These are phyloP conservation scores for maize (Zea mays) DNA, from an alignment of 176 grass and related monocot species.

Conservation along the genomic window DNA sequence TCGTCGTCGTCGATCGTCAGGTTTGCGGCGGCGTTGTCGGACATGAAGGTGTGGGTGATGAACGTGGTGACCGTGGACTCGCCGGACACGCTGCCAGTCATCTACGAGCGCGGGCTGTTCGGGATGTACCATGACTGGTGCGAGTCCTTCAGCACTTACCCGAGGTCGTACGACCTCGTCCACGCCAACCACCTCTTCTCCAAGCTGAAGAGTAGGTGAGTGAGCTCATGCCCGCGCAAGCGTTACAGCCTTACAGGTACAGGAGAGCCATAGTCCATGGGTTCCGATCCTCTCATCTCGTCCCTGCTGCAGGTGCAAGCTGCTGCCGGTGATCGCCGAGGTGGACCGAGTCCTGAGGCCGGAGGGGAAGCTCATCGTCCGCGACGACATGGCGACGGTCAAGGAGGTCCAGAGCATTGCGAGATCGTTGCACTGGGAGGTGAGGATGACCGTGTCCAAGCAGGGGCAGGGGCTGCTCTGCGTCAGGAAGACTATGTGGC, in stretches of 20 bases:
- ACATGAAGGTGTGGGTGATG: slow-evolving; percentile 53
- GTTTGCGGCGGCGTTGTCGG: slow-evolving; percentile 45
- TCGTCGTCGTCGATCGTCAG: slow-evolving; percentile 6
- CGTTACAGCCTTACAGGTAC: no score
- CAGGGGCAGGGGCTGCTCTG: slow-evolving; percentile 53
- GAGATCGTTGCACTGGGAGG: slow-evolving; percentile 61
- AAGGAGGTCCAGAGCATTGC: slow-evolving; percentile 50
- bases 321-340: slow-evolving; percentile 61
- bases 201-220: slow-evolving; percentile 36
- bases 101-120: slow-evolving; percentile 49
- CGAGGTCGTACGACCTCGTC: slow-evolving; percentile 42
- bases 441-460: slow-evolving; percentile 59
- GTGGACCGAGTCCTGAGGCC: slow-evolving; percentile 85
- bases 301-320: slow-evolving; percentile 51
- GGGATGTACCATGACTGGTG: slow-evolving; percentile 64
- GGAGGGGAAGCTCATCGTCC: slow-evolving; percentile 64
- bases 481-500: slow-evolving; percentile 65
- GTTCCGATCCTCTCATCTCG: not conserved
- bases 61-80: slow-evolving; percentile 46
- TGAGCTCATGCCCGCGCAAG: no score
- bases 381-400: slow-evolving; percentile 52
- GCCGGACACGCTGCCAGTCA: slow-evolving; percentile 49
- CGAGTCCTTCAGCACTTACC: slow-evolving; percentile 60
- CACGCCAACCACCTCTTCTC: slow-evolving; percentile 58
- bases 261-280: not conserved